Conservation (phyloP, 2,329 filamentous ascomycete species). For the Elsinoe fawcettii region DNA sequence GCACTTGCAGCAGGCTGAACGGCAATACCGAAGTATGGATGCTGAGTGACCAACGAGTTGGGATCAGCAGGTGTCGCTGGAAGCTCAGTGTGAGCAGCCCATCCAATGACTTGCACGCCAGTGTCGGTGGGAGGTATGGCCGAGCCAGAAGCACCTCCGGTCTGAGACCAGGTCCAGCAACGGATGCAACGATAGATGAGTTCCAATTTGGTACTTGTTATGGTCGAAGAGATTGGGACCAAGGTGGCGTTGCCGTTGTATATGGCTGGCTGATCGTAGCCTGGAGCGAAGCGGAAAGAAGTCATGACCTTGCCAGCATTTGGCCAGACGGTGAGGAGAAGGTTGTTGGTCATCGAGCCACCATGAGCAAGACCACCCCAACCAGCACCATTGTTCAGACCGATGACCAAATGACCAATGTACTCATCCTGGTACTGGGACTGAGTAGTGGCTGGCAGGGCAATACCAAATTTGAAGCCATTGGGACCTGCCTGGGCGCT, state of each 20-base stretch:
- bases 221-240: conserved; percentile 51
- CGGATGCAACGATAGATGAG: conserved; percentile 57
- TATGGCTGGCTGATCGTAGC: conserved; percentile 50
- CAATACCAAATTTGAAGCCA: conserved; percentile 15
- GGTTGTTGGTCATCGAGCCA: conserved; percentile 50
- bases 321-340: conserved; percentile 54
- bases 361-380: conserved; percentile 53
- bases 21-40: conserved; percentile 8
- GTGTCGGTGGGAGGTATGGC: conserved; percentile 32
- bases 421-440: conserved; percentile 43
- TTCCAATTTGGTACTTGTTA: conserved; percentile 54
- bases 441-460: conserved; percentile 32
- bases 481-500: conserved; percentile 38
- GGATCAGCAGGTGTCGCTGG: conserved; percentile 7
- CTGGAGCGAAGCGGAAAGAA: conserved; percentile 46
- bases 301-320: conserved; percentile 48
- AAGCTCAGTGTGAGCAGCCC: conserved; percentile 7
- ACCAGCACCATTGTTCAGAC: conserved; percentile 39
- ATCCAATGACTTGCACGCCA: conserved; percentile 11
- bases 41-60: conserved; percentile 16
- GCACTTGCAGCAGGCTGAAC: conserved; percentile 21
- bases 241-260: conserved; percentile 57
- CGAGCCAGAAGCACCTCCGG: conserved; percentile 21
- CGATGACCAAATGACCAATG: conserved; percentile 49
- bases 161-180: conserved; percentile 35